phyloP scores from a whole-genome alignment of 768 basidiomycete species.

The Candolleomyces eurysporus region DNA sequence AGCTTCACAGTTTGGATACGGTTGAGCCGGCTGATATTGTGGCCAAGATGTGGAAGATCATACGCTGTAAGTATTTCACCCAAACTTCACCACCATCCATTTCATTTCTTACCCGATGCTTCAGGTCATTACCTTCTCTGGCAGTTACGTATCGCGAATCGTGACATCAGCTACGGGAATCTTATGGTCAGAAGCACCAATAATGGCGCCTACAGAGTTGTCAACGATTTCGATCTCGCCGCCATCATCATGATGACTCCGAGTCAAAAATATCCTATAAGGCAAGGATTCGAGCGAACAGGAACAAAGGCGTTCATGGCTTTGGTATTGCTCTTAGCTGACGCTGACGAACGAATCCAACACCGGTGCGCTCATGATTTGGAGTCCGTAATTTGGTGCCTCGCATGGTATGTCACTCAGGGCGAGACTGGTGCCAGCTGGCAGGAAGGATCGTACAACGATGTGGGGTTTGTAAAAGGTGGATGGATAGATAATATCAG shows the following conservation, averaged over 20 bases:
- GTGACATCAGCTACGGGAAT: slow-evolving; percentile 12
- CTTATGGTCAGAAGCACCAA: slow-evolving; percentile 6
- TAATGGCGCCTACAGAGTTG: neutral
- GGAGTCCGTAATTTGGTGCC: slow-evolving; percentile 11
- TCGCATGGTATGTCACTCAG: neutral
- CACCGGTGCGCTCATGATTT: slow-evolving; percentile 11
- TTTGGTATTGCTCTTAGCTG: neutral
- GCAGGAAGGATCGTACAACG: neutral
- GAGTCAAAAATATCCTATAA: slow-evolving; percentile 5
- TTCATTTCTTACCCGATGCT: neutral
- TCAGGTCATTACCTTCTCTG: slow-evolving; percentile 12
- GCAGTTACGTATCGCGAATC: slow-evolving; percentile 6
- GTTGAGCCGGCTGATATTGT: neutral
- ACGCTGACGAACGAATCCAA: neutral
- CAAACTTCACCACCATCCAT: neutral
- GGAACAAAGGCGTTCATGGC: slow-evolving; percentile 13
- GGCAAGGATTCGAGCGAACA: slow-evolving; percentile 8
- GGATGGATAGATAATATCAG: too few relatives aligned
- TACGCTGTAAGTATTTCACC: neutral
- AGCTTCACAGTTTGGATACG: neutral
- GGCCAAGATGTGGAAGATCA: neutral
- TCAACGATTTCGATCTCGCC: slow-evolving; percentile 17
- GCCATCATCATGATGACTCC: slow-evolving; percentile 14
- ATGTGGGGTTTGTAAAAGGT: too few relatives aligned
- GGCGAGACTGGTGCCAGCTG: neutral